phyloP scores from a whole-genome alignment of 2,329 filamentous ascomycete genomes.

The Claviceps arundinis region DNA sequence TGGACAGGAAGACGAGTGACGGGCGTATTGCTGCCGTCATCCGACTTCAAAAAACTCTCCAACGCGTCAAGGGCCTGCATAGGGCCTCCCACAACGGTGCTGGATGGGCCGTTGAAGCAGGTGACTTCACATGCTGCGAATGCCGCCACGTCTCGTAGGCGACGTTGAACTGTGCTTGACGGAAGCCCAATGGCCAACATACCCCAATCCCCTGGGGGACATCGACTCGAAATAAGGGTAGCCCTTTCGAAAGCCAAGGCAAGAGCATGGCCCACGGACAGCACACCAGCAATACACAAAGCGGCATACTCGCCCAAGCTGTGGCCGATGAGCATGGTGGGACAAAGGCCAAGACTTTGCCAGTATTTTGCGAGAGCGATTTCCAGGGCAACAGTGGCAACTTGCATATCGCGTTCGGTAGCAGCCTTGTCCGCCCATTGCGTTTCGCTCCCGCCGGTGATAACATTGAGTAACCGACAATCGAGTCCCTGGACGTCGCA shows the following conservation, averaged over 20 bases:
- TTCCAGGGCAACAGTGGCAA: slow-evolving; percentile 20
- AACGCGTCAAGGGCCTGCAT: slow-evolving; percentile 1
- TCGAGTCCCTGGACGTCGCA: too few species aligned
- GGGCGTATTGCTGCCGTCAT: slow-evolving; percentile 17
- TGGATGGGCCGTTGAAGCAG: too few species aligned
- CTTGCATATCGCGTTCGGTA: too few species aligned
- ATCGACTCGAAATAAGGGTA: slow-evolving; percentile 39
- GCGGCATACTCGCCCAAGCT: slow-evolving; percentile 53
- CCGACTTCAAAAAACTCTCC: neutral
- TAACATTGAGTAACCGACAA: too few species aligned
- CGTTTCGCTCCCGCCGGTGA: too few species aligned
- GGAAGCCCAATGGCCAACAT: slow-evolving; percentile 20
- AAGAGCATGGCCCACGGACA: slow-evolving; percentile 47
- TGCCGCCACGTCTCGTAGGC: too few species aligned
- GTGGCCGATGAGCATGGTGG: slow-evolving; percentile 33
- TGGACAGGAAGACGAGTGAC: slow-evolving; percentile 20
- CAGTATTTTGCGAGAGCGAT: slow-evolving; percentile 30
- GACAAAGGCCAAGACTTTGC: slow-evolving; percentile 24
- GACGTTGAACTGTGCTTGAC: too few species aligned
- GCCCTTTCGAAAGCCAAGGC: slow-evolving; percentile 49
- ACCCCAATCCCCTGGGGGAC: slow-evolving; percentile 23
- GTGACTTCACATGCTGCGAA: too few species aligned
- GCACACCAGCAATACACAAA: slow-evolving; percentile 46
- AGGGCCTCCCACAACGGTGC: too few species aligned
- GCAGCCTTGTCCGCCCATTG: too few species aligned